Evolutionary conservation across 179 eudicot genomes (phyloP), one percentile per base, ranked within the genome.

Genomic region (Kewa caespitosa): DNA sequence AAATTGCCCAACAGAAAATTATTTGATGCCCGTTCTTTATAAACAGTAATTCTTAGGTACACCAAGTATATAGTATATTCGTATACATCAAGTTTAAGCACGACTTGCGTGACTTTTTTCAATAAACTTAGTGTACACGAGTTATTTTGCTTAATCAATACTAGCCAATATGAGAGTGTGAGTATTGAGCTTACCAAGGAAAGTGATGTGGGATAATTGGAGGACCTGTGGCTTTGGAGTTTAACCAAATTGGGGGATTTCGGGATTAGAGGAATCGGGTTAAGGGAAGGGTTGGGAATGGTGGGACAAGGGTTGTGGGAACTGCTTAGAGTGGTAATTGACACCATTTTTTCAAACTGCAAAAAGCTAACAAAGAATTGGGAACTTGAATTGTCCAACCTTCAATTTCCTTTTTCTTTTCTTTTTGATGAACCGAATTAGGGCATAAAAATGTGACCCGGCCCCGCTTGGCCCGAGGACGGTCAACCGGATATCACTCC

Each of bases 201-300:
- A 18, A 18, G 14, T 30, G 75, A 74, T 17, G 34, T 46, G 68
- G 77, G 8, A 55, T 8, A 46, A 11, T 54, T 38, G 28, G 33
- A 59, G 34, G 18, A 27, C 4, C 6, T 28, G 62, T 39, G 73
- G 52, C 14, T 7, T 5, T 30, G 43, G 31, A 31, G 22, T 34
- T 46, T 76, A 67, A 55, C 36, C 43, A 20, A 52, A 11, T 73
- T 73, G 61, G 52, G 34, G 48, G 28, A 23, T 43, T 62, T 77
- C 32, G 3, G 25, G 33, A n/a, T 15, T 33, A 38, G 31, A 36
- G 9, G 34, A 3, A 34, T 13, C 27, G 64, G 42, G 32, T 41
- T 55, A 38, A 25, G 38, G 4, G 65, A 6, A 14, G 77, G 22
- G 17, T 15, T 28, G 18, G 50, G 7, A 57, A 32, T 14, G 34